These are phyloP conservation scores for Tubosaeta sp. DNA, from an alignment of 768 basidiomycete species.

Conservation along the genomic window DNA sequence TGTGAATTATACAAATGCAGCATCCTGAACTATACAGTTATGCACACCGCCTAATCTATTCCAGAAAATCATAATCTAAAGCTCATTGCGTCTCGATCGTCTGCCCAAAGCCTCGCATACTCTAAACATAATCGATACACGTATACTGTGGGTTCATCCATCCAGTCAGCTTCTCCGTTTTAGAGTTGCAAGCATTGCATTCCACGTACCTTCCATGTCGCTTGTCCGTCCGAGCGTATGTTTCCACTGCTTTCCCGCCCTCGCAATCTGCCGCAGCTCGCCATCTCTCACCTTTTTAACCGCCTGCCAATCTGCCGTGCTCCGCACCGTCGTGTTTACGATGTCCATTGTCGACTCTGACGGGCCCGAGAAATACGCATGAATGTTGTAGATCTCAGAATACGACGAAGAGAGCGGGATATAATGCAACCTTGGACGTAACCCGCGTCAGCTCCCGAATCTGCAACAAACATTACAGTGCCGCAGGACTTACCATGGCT, in stretches of 20 bases:
- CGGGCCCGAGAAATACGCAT: constrained; percentile 89
- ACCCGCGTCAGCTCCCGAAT: neutral
- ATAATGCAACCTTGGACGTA: constrained; percentile 73
- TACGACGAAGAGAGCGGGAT: constrained; percentile 88
- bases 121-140: constrained; percentile 78
- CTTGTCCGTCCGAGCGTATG: constrained; percentile 71
- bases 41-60: neutral
- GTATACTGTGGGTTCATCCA: constrained; percentile 49
- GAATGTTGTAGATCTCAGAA: constrained; percentile 89
- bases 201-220: constrained; percentile 85
- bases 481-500: constrained; percentile 64
- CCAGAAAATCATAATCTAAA: constrained; percentile 21
- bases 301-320: constrained; percentile 27
- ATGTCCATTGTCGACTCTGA: constrained; percentile 52
- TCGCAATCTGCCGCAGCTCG: constrained; percentile 74
- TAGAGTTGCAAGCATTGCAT: neutral
- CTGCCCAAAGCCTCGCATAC: constrained; percentile 79
- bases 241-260: constrained; percentile 93
- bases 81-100: constrained; percentile 74
- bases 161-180: neutral
- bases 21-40: neutral
- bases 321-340: constrained; percentile 46
- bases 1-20: neutral
- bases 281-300: constrained; percentile 58
- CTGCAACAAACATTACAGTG: neutral